phyloP scores from a whole-genome alignment of 768 basidiomycete species.

The Scleroderma citrinum region DNA sequence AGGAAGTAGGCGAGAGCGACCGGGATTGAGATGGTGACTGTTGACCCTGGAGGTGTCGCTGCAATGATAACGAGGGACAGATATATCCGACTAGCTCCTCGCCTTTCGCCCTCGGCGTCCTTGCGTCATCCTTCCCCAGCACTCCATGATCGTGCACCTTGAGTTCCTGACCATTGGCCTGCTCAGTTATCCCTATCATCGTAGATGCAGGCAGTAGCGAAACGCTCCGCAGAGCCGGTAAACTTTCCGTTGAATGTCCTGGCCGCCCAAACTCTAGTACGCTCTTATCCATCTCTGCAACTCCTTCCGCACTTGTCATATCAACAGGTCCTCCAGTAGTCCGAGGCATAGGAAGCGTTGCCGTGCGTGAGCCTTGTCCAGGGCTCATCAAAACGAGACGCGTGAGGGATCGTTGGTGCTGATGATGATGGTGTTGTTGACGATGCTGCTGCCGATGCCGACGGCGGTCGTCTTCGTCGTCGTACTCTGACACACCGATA shows the following conservation, averaged over 20 bases:
- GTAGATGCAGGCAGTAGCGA: neutral
- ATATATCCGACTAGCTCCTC: neutral
- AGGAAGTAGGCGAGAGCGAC: neutral
- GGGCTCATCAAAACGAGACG: slow-evolving; percentile 19
- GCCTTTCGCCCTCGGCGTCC: slow-evolving; percentile 4
- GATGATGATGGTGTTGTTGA: slow-evolving; percentile 5
- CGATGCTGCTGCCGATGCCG: slow-evolving; percentile 4
- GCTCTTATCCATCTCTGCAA: slow-evolving; percentile 58
- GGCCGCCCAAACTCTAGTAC: slow-evolving; percentile 75
- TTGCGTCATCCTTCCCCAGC: neutral
- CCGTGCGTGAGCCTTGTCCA: slow-evolving; percentile 17
- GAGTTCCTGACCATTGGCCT: neutral
- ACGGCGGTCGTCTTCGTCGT: slow-evolving; percentile 17
- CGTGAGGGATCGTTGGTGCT: slow-evolving; percentile 6
- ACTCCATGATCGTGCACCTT: slow-evolving; percentile 4
- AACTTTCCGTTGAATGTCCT: slow-evolving; percentile 67
- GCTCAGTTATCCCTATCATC: no score
- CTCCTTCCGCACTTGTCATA: neutral
- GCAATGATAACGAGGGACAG: neutral
- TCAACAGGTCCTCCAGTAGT: neutral
- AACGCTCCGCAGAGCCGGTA: slow-evolving; percentile 28
- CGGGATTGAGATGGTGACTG: neutral
- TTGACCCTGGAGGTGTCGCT: neutral
- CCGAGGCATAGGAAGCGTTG: slow-evolving; percentile 30
- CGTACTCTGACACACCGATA: slow-evolving; percentile 7